Base-by-base conservation (phyloP, 805 yeast species). In the Ogataea corticis region DNA sequence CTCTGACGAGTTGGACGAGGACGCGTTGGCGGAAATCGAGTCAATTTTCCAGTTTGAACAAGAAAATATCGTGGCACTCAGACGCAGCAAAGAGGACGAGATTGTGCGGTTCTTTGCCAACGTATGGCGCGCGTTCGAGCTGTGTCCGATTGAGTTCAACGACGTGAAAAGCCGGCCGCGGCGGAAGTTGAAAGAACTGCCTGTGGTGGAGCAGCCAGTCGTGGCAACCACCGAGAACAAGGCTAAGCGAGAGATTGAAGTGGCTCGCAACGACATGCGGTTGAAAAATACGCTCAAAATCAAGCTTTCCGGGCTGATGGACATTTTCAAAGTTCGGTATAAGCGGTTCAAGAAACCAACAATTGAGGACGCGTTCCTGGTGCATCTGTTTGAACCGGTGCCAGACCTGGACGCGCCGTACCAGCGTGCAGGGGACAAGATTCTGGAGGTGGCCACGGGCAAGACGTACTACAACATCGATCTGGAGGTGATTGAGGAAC, bases 331-430 rank as follows among this genome's bases (percentile, higher is more conserved):
- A 62, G 81, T 72, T 46, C 75, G 97, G 38, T 94, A 92, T 63
- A 89, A 89, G 58, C 72, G 96, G 45, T 94, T 94, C 71, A 85
- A 83, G 57, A 94, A 91, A 58, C 98, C 99, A 0, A 74, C 87
- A 0, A 80, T 94, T 45, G 98, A 92, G 46, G 97, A 90, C 51
- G 69, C 75, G 14, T 71, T 75, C 12, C 69, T 92, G 39, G 71
- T 80, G 18, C 96, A 90, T 63, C 68, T 94, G 37, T 92, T 92
- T 67, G 96, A 87, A 48, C 81, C 85, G 1, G 57, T 66, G 1
- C 65, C 47, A 42, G 68, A 69, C 36, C 72, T 72, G 7, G 49
- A 54, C 9, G 62, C 64, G 9, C 49, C 57, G 18, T 80, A 74
- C 52, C 75, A 75, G 15, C 78, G 76, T 48, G 78, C 76, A 48